These are phyloP conservation scores for Hemileccinum impolitum DNA, from an alignment of 768 basidiomycete species.

Conservation along the genomic window DNA sequence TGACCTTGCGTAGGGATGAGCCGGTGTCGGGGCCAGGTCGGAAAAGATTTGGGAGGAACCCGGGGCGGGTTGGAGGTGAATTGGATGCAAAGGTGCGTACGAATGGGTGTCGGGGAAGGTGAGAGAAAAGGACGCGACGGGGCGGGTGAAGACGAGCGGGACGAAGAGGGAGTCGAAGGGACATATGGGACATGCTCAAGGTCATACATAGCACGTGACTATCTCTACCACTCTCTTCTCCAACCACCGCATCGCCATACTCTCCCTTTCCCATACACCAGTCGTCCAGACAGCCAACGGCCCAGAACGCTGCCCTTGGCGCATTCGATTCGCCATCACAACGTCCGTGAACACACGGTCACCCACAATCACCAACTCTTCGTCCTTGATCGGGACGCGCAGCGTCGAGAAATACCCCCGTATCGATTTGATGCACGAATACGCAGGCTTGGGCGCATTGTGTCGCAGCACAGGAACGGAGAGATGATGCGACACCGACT, in stretches of 20 bases:
- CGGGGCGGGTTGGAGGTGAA: slow-evolving; percentile 9
- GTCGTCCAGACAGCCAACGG: slow-evolving; percentile 71
- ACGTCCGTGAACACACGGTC: slow-evolving; percentile 93
- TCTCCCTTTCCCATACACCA: slow-evolving; percentile 66
- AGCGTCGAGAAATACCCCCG: slow-evolving; percentile 71
- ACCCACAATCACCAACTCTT: slow-evolving; percentile 79
- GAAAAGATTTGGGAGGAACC: slow-evolving; percentile 32
- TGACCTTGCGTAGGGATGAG: slow-evolving; percentile 72
- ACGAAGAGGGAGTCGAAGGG: slow-evolving; percentile 5
- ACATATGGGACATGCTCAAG: background rate
- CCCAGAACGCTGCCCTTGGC: slow-evolving; percentile 26
- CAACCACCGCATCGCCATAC: slow-evolving; percentile 55
- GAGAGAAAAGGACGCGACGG: no score
- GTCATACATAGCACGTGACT: slow-evolving; percentile 5
- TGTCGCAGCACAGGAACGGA: slow-evolving; percentile 83
- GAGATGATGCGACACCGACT: slow-evolving; percentile 77
- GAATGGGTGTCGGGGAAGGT: no score
- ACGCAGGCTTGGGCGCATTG: slow-evolving; percentile 71
- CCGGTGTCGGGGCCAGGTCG: slow-evolving; percentile 38
- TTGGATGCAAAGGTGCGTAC: background rate
- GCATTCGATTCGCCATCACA: slow-evolving; percentile 78
- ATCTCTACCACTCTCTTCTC: slow-evolving; percentile 49
- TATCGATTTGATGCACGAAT: slow-evolving; percentile 69
- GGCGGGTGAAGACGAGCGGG: background rate
- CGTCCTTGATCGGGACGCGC: slow-evolving; percentile 49